Percentiles rank a stretch among this genome's conserved stretches.
These are phyloP conservation scores for Carnegiea gigantea DNA, from an alignment of 179 eudicot species.

Conservation along the genomic window DNA sequence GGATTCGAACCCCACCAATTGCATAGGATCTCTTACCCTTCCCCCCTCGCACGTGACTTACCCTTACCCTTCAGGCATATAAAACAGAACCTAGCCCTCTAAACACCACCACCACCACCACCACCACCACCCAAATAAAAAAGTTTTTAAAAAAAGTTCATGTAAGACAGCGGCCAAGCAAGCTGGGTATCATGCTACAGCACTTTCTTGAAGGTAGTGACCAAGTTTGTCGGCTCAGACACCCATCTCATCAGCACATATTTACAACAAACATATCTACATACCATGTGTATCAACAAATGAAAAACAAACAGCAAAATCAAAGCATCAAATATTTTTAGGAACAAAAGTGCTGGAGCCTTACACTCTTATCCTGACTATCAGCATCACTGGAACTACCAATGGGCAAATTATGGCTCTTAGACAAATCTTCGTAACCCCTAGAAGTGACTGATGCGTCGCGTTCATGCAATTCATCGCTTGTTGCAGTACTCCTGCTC, in stretches of 20 bases:
- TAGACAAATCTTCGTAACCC: slow-evolving; percentile 30
- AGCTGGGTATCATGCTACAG: not conserved
- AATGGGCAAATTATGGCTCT: slow-evolving; percentile 28
- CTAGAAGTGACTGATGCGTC: slow-evolving; percentile 26
- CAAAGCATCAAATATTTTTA: not conserved
- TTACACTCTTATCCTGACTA: slow-evolving; percentile 45
- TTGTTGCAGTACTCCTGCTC: slow-evolving; percentile 28
- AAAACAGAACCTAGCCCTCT: too few relatives aligned
- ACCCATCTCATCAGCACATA: not conserved
- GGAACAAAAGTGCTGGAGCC: slow-evolving; percentile 6
- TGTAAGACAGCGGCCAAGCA: not conserved
- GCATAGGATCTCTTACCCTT: too few relatives aligned
- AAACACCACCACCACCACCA: too few relatives aligned
- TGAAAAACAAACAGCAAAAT: not conserved
- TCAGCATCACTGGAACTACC: slow-evolving; percentile 28
- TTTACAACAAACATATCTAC: not conserved
- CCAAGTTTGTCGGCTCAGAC: not conserved
- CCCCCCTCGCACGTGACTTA: too few relatives aligned
- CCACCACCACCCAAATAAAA: too few relatives aligned
- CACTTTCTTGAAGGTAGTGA: not conserved
- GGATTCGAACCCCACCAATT: too few relatives aligned
- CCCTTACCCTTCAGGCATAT: too few relatives aligned
- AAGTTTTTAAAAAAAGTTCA: too few relatives aligned
- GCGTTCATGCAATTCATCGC: slow-evolving; percentile 20
- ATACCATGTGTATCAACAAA: not conserved